Evolutionary conservation across 352 stramenopile species (phyloP).

Genomic region (Globisporangium recalcitrans): DNA sequence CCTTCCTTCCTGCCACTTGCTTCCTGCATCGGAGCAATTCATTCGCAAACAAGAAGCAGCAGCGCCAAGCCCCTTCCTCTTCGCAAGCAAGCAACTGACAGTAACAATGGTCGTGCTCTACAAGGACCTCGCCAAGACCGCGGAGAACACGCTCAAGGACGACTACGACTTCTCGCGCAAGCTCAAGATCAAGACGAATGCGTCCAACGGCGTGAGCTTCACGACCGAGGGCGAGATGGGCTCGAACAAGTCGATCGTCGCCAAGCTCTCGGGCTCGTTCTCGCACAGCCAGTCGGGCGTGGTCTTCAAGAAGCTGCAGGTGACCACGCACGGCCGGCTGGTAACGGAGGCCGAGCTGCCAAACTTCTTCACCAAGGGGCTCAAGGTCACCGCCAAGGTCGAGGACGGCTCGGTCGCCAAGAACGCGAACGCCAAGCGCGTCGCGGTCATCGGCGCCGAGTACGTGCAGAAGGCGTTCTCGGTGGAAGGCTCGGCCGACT

Average conservation of each 20-base stretch:
- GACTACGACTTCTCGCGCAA: constrained; percentile 90
- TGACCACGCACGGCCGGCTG: constrained; percentile 75
- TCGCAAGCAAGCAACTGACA: background rate
- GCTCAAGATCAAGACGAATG: constrained; percentile 90
- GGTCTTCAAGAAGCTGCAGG: constrained; percentile 86
- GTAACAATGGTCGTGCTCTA: constrained; percentile 65
- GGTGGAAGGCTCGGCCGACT: constrained; percentile 52
- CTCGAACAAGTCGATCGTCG: constrained; percentile 85
- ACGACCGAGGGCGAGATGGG: constrained; percentile 83
- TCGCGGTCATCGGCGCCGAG: constrained; percentile 71
- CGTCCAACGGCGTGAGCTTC: constrained; percentile 79
- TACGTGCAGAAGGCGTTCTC: constrained; percentile 64
- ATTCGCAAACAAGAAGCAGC: constrained; percentile 57
- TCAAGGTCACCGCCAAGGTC: constrained; percentile 83
- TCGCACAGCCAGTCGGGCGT: constrained; percentile 53
- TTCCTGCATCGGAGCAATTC: no score
- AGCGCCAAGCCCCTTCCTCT: constrained; percentile 7
- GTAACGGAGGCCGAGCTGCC: constrained; percentile 74
- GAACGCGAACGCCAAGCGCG: constrained; percentile 69
- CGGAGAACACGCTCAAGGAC: constrained; percentile 79
- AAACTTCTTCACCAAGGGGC: constrained; percentile 69
- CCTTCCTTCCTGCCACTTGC: no score
- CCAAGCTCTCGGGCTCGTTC: constrained; percentile 76
- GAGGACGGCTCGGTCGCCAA: constrained; percentile 79
- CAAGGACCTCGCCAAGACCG: constrained; percentile 86